Evolutionary conservation across 2,329 filamentous ascomycete species (phyloP).

Genomic region (Neobulgaria alba): DNA sequence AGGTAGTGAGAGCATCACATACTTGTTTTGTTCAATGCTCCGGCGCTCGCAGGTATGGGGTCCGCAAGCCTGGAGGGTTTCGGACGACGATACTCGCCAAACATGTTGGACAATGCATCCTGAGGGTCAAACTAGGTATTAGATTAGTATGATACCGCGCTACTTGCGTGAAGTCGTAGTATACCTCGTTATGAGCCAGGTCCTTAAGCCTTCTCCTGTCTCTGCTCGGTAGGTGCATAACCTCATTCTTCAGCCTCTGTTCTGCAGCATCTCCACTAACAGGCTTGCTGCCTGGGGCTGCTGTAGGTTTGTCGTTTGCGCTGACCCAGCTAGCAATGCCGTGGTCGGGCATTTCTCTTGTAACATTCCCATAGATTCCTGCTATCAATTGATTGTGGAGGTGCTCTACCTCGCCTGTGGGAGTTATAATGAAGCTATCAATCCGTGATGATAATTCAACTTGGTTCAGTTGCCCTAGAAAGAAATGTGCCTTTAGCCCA

Average conservation of each 20-base stretch:
- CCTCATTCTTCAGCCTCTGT: conserved; percentile 56
- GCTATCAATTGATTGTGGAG: conserved; percentile 61
- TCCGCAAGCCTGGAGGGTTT: conserved; percentile 39
- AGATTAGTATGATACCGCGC: conserved; percentile 1
- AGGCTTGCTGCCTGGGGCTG: conserved; percentile 49
- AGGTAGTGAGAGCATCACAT: conserved; percentile 17
- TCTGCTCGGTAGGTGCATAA: conserved; percentile 61
- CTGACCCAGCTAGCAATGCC: conserved; percentile 64
- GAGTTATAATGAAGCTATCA: conserved; percentile 49
- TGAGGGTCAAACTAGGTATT: conserved; percentile 25
- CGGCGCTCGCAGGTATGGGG: conserved; percentile 59
- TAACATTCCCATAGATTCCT: conserved; percentile 61
- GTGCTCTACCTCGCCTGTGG: conserved; percentile 46
- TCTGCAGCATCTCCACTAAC: conserved; percentile 58
- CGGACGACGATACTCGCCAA: conserved; percentile 29
- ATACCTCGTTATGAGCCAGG: conserved; percentile 50
- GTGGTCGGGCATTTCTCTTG: conserved; percentile 58
- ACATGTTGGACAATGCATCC: conserved; percentile 26
- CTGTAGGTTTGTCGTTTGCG: conserved; percentile 58
- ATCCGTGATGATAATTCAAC: conserved; percentile 49
- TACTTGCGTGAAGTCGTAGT: no score
- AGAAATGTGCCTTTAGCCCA: conserved; percentile 5
- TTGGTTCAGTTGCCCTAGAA: conserved; percentile 53
- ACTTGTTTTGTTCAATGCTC: conserved; percentile 69
- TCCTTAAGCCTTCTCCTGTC: conserved; percentile 62